phyloP scores from a whole-genome alignment of 345 rosid genomes.

The rapeseed (Brassica napus) region Da-Ae NC_063449.1:37366001-37366500 shows the following conservation, averaged over 20 bases:
- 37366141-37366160: slow-evolving; percentile 31
- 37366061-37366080: neutral
- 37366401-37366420: neutral
- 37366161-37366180: slow-evolving; percentile 12
- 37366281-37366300: neutral
- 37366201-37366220: slow-evolving; percentile 14
- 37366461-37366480: slow-evolving; percentile 14
- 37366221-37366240: slow-evolving; percentile 29
- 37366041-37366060: neutral
- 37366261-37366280: neutral
- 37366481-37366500: slow-evolving; percentile 36
- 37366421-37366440: slow-evolving; percentile 41
- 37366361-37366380: slow-evolving; percentile 42
- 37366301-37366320: neutral
- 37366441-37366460: neutral
- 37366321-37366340: slow-evolving; percentile 28
- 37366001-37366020: neutral
- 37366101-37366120: slow-evolving; percentile 6
- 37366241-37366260: slow-evolving; percentile 5
- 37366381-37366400: slow-evolving; percentile 36
- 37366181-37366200: slow-evolving; percentile 23
- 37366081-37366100: neutral
- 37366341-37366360: slow-evolving; percentile 29
- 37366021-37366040: neutral
- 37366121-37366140: neutral